Base-by-base conservation (phyloP, 805 yeast species). In the Nakazawaea molendinolei region DNA sequence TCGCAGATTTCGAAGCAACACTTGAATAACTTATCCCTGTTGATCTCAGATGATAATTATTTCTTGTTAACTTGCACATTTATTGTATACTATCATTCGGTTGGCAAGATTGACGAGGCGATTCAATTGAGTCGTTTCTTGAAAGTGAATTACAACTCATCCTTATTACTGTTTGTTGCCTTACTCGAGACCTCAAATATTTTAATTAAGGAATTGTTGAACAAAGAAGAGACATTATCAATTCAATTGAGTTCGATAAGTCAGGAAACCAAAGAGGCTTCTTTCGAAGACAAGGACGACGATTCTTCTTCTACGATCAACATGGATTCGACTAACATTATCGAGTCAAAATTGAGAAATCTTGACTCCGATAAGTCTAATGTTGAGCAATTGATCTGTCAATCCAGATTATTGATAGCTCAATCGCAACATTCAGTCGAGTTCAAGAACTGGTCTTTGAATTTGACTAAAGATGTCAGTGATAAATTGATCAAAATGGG, bases 91-190 rank as follows among this genome's bases (percentile, higher is more conserved):
- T 55, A 53, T 33, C 48, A 51, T 34, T 42, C 50, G 2, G 33
- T 32, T 16, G 46, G 44, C 21, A 48, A 55, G 21, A 13, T 25
- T 6, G 26, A 31, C 3, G 45, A 50, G 16, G 55, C 50, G 6
- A 45, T 47, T 23, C 39, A 40, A 8, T 44, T 57, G 37, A 44
- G 55, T 12, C 45, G 44, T 31, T 50, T 51, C 44, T 34, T 58
- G 40, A 45, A 42, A 12, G 33, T 50, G 13, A 42, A 34, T 13
- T 20, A 29, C 13, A 18, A 15, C 12, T 36, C 54, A n/a, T 49
- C 60, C 3, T 39, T 58, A 21, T 40, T 56, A 24, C 44, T 58
- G 3, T 51, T 55, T 16, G 46, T 51, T 39, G 54, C 55, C 5
- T 40, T 51, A 3, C 47, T 52, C 38, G 46, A 48, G 17, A 44